Conservation (phyloP, 73 alveolate genomes). For the Paramecium caudatum region DNA sequence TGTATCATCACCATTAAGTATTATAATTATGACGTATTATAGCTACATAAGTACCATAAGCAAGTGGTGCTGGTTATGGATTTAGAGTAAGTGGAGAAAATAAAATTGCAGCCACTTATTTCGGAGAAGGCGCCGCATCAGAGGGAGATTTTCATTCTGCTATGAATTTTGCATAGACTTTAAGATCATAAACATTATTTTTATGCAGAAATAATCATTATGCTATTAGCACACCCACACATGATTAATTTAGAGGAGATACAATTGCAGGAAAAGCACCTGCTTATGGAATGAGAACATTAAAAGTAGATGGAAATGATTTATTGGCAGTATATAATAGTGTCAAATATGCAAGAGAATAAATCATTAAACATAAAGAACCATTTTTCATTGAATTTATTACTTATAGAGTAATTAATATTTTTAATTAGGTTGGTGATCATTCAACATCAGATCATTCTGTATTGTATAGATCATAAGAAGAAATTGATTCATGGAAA, state of each 20-base stretch:
- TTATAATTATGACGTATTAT: slow-evolving; percentile 57
- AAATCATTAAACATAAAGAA: slow-evolving; percentile 81
- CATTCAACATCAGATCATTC: slow-evolving; percentile 96
- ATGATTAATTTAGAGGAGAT: slow-evolving; percentile 96
- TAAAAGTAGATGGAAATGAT: slow-evolving; percentile 97
- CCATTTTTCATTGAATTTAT: slow-evolving; percentile 96
- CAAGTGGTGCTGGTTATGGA: slow-evolving; percentile 97
- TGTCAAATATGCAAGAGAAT: slow-evolving; percentile 88
- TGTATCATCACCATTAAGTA: slow-evolving; percentile 94
- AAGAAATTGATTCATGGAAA: slow-evolving; percentile 82
- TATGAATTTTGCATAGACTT: slow-evolving; percentile 96
- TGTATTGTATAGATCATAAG: slow-evolving; percentile 84
- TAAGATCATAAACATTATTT: slow-evolving; percentile 91
- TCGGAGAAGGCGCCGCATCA: slow-evolving; percentile 98
- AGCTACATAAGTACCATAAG: slow-evolving; percentile 91
- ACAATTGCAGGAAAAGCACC: slow-evolving; percentile 95
- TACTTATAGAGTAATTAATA: slow-evolving; percentile 85
- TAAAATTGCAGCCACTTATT: slow-evolving; percentile 92
- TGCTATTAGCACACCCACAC: slow-evolving; percentile 76
- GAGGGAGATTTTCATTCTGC: slow-evolving; percentile 98
- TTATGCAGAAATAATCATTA: slow-evolving; percentile 87
- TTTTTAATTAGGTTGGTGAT: slow-evolving; percentile 83
- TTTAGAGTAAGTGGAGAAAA: slow-evolving; percentile 89
- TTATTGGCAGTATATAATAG: slow-evolving; percentile 93
- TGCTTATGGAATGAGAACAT: slow-evolving; percentile 92